Evolutionary conservation across 2,329 filamentous ascomycete genomes (phyloP).

Genomic region (Delphinella strobiligena): DNA sequence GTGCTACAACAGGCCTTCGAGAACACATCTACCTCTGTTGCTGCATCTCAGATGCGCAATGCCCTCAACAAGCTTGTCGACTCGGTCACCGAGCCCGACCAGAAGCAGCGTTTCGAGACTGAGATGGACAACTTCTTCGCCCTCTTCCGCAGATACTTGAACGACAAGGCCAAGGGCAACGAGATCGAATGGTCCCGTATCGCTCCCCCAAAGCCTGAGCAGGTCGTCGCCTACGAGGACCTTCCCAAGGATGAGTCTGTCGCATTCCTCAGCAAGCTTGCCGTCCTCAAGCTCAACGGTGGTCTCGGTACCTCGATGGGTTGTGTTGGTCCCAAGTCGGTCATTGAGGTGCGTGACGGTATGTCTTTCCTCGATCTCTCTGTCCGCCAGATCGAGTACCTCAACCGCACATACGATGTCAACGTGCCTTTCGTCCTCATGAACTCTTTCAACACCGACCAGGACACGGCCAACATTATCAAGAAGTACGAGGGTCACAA

Average conservation of each 20-base stretch:
- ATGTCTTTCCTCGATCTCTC: slow-evolving; percentile 99
- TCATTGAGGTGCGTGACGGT: slow-evolving; percentile 98
- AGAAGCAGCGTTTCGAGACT: slow-evolving; percentile 83
- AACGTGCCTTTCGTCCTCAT: slow-evolving; percentile 98
- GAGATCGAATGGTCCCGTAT: slow-evolving; percentile 95
- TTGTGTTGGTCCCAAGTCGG: slow-evolving; percentile 97
- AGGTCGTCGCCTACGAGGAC: slow-evolving; percentile 91
- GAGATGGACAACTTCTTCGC: slow-evolving; percentile 99
- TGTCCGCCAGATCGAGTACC: slow-evolving; percentile 96
- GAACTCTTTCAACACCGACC: slow-evolving; percentile 99
- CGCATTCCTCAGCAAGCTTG: slow-evolving; percentile 91
- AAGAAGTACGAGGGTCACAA: slow-evolving; percentile 99
- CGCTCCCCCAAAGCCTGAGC: slow-evolving; percentile 77
- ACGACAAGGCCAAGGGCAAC: slow-evolving; percentile 98
- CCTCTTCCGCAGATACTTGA: slow-evolving; percentile 94
- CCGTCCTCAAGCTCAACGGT: slow-evolving; percentile 97
- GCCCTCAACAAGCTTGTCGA: slow-evolving; percentile 85
- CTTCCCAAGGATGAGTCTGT: slow-evolving; percentile 83
- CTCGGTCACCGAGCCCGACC: slow-evolving; percentile 65
- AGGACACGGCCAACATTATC: slow-evolving; percentile 96
- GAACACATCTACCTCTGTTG: slow-evolving; percentile 96
- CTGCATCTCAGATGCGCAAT: slow-evolving; percentile 98
- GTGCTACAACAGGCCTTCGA: slow-evolving; percentile 70
- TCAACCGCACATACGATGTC: slow-evolving; percentile 94
- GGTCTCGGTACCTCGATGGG: slow-evolving; percentile 99